Evolutionary conservation across 768 basidiomycete species (phyloP), one percentile per base, ranked within the genome.

Genomic region (Lanmaoa rubissima): DNA sequence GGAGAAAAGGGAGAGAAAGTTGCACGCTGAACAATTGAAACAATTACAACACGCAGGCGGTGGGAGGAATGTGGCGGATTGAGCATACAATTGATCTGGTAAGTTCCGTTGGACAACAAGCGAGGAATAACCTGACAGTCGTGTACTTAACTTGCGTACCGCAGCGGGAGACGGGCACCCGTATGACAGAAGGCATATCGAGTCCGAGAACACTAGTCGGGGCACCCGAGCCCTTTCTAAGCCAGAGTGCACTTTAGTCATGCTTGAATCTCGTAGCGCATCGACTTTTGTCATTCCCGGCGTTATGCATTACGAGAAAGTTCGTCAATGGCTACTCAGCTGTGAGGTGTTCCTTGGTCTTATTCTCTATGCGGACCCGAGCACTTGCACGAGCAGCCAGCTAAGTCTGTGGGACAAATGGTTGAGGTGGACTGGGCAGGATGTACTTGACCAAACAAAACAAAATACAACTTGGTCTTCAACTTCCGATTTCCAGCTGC

Each of bases 1-100:
- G 53, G 63, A 68, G 19, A 54, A 3, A 32, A 67, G 68, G 40
- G 67, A 67, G 38, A 43, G 55, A 34, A 51, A 14, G 49, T 19
- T 63, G n/a, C 46, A 70, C 35, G 21, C 17, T 17, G 63, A 59
- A n/a, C 55, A 68, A 28, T 19, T 61, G 41, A 62, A 19, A 45
- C 58, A 51, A n/a, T 19, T 62, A 9, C 48, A 53, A 17, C 47
- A 28, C 8, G 40, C 43, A 0, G 42, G 32, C 6, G 32, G 41
- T 17, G 45, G 45, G 44, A 46, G 5, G 32, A 21, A 26, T 9
- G 39, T 8, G 19, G 24, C 9, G 2, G 41, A 48, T n/a, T 59
- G 55, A 63, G 16, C 49, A 19, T 38, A 28, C 24, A 28, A 39
- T 24, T 24, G 21, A 24, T 38, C 49, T 35, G 12, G 44, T 48